Percentiles rank a stretch among this genome's conserved stretches.
phyloP scores from a whole-genome alignment of 2,329 filamentous ascomycete species.

The Alternaria sp. region DNA sequence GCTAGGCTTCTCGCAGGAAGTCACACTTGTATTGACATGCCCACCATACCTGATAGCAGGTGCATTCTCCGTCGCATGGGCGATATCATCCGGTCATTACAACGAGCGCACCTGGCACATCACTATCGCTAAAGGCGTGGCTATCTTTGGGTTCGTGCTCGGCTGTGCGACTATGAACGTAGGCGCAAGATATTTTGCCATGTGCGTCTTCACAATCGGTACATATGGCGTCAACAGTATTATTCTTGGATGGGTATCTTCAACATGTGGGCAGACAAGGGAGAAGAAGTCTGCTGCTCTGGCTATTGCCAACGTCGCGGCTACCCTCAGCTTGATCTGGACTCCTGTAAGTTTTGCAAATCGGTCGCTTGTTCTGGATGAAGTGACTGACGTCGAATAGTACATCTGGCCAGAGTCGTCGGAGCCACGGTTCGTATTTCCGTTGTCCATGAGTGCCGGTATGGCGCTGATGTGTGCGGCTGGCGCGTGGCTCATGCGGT shows the following conservation, averaged over 20 bases:
- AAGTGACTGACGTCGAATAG: neutral
- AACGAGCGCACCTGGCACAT: slow-evolving; percentile 56
- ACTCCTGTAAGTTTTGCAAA: neutral
- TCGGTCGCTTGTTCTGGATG: neutral
- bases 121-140: slow-evolving; percentile 46
- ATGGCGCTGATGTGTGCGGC: too few relatives aligned
- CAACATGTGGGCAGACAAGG: slow-evolving; percentile 53
- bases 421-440: too few relatives aligned
- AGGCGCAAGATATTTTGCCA: slow-evolving; percentile 39
- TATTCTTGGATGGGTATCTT: slow-evolving; percentile 54
- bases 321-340: slow-evolving; percentile 53
- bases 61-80: slow-evolving; percentile 36
- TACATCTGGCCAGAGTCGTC: too few relatives aligned
- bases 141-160: slow-evolving; percentile 51
- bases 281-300: slow-evolving; percentile 57
- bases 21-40: slow-evolving; percentile 61
- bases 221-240: slow-evolving; percentile 38
- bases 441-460: too few relatives aligned
- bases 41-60: slow-evolving; percentile 32
- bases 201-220: slow-evolving; percentile 13
- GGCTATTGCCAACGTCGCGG: slow-evolving; percentile 55
- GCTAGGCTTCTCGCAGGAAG: slow-evolving; percentile 59
- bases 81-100: slow-evolving; percentile 49
- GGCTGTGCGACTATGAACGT: slow-evolving; percentile 49
- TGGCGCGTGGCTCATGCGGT: too few relatives aligned